phyloP scores from a whole-genome alignment of 441 rosid genomes.

The Breynia disticha region DNA sequence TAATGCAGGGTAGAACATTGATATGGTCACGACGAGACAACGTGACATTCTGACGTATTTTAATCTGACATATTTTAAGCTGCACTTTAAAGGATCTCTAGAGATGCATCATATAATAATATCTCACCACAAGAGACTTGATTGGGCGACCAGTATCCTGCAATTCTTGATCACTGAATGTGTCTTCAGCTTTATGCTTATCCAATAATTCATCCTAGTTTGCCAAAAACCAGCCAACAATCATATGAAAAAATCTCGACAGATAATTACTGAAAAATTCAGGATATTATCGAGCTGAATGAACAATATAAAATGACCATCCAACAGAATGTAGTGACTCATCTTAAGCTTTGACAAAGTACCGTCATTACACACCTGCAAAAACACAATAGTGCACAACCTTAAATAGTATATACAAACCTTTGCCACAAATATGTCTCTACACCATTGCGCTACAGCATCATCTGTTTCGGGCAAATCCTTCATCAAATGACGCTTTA shows the following conservation, averaged over 20 bases:
- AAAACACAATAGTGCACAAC: background rate
- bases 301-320: no score
- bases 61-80: background rate
- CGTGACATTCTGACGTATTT: background rate
- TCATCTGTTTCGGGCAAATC: constrained; percentile 91
- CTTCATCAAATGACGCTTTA: constrained; percentile 68
- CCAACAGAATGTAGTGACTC: no score
- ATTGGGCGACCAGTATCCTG: constrained; percentile 69
- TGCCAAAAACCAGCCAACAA: constrained; percentile 6
- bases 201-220: constrained; percentile 72
- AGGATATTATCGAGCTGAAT: no score
- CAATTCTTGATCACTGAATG: constrained; percentile 61
- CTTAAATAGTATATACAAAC: constrained; percentile 34
- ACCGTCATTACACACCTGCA: no score
- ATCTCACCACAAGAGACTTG: constrained; percentile 70
- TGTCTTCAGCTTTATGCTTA: constrained; percentile 69
- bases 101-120: background rate
- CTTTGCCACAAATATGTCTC: constrained; percentile 78
- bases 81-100: no score
- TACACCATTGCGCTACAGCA: constrained; percentile 94
- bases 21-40: background rate
- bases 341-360: no score
- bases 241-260: constrained; percentile 7
- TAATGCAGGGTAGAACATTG: background rate
- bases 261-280: background rate